phyloP scores from a whole-genome alignment of 108 stramenopile species.

The Cyclotella sp. region DNA sequence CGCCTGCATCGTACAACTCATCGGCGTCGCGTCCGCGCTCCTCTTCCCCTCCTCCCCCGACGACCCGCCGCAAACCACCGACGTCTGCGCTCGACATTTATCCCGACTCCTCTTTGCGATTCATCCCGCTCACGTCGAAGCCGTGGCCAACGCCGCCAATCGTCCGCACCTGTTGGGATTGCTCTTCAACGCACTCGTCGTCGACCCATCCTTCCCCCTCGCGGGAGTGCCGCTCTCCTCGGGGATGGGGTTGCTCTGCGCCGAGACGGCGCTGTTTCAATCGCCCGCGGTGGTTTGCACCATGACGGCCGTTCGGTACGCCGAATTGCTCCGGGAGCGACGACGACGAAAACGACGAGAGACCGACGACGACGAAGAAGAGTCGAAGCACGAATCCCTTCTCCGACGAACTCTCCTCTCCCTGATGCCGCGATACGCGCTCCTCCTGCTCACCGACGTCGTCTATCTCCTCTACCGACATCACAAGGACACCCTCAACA shows the following conservation, averaged over 20 bases:
- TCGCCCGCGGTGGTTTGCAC: conserved; percentile 68
- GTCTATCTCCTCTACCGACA: conserved; percentile 61
- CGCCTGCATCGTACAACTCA: conserved; percentile 63
- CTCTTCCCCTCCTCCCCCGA: conserved; percentile 51
- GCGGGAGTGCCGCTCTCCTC: conserved; percentile 27
- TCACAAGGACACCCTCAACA: conserved; percentile 61
- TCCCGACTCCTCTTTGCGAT: conserved; percentile 69
- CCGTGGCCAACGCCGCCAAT: conserved; percentile 86
- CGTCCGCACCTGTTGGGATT: conserved; percentile 82
- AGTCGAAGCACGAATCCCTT: background rate
- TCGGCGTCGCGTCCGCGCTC: conserved; percentile 55
- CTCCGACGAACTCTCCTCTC: conserved; percentile 19
- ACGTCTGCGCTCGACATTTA: conserved; percentile 18
- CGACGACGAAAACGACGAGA: conserved; percentile 9
- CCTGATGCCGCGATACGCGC: conserved; percentile 52
- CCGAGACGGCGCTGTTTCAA: conserved; percentile 81
- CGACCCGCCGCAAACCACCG: too few species aligned
- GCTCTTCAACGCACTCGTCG: conserved; percentile 42
- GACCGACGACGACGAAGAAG: background rate
- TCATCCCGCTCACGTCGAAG: conserved; percentile 86
- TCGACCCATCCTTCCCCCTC: conserved; percentile 51
- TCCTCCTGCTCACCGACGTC: conserved; percentile 44
- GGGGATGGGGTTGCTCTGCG: conserved; percentile 61
- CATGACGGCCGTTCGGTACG: conserved; percentile 60
- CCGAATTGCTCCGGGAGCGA: conserved; percentile 11